A percentile compares a stretch with the other conserved stretches of the same genome.
These are phyloP conservation scores for Paraglomus brasilianum DNA, from an alignment of 192 early-diverging fungal genomes.

Conservation along the genomic window DNA sequence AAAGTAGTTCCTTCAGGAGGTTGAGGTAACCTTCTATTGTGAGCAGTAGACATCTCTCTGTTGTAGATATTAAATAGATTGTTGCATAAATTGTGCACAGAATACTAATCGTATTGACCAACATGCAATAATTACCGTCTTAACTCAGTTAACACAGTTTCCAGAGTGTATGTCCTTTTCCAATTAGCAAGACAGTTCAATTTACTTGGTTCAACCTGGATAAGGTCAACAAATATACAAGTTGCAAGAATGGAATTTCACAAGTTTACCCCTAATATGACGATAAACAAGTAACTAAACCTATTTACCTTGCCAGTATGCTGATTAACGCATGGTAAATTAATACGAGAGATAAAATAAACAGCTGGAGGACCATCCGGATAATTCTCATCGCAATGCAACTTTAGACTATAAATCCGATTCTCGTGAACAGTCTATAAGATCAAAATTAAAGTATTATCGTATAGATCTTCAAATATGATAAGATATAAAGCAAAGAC, in stretches of 20 bases:
- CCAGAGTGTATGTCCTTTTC: slow-evolving; percentile 76
- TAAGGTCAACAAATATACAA: not conserved
- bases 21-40: slow-evolving; percentile 84
- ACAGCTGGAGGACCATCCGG: slow-evolving; percentile 80
- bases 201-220: slow-evolving; percentile 62
- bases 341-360: slow-evolving; percentile 79
- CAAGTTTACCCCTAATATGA: not conserved
- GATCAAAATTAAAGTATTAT: slow-evolving; percentile 12
- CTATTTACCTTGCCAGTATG: slow-evolving; percentile 67
- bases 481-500: slow-evolving; percentile 15
- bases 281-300: not conserved
- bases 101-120: slow-evolving; percentile 10
- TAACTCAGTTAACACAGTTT: slow-evolving; percentile 80
- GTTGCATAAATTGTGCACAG: not conserved
- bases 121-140: slow-evolving; percentile 58
- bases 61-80: not conserved
- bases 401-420: slow-evolving; percentile 86
- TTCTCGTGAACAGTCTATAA: slow-evolving; percentile 91
- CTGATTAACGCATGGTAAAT: slow-evolving; percentile 84
- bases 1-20: slow-evolving; percentile 78
- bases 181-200: slow-evolving; percentile 80
- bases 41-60: slow-evolving; percentile 86
- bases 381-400: slow-evolving; percentile 84
- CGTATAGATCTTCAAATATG: not conserved
- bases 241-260: not conserved